Base-by-base conservation (phyloP, 2,329 filamentous ascomycete genomes). In the Coniella lustricola region DNA sequence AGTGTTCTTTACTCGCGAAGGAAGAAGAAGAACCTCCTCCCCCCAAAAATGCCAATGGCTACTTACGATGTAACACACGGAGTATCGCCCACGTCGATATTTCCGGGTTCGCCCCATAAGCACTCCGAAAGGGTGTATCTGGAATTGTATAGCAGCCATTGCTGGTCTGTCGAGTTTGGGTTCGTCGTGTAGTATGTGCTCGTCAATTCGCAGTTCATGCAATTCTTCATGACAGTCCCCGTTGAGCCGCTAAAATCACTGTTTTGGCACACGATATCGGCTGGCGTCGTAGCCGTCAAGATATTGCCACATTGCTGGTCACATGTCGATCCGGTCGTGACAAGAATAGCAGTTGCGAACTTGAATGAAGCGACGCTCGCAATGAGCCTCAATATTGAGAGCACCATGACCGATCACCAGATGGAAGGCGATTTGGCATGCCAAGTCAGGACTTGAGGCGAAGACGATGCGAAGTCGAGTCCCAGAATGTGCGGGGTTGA, bases 121-220 rank as follows among this genome's bases (percentile, higher is more conserved):
- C 81, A 84, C 56, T 73, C 72, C 2, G 74, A 74, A 2, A 74
- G 54, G 5, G 76, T 69, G 56, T 73, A 82, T 58, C 80, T 71
- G 45, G 82, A 54, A 54, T 83, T 83, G 54, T 81, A 83, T 14
- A 83, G 62, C 44, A 73, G 64, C 53, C 68, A 73, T 54, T 78
- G 67, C 10, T 75, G 62, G 55, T 84, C 80, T 1, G 77, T 74
- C 48, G 72, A 55, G 13, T 68, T 69, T 16, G 64, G 59, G 5
- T 57, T 63, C 1, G 63, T 56, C n/a, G 29, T 32, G 18, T 53
- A 45, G 55, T 72, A 79, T 4, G 64, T 61, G 61, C 80, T 83
- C 2, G 57, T 60, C 22, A 73, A 57, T 55, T 81, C 69, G 60
- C 78, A 82, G 33, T 66, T 59, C 38, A 80, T 59, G 56, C 78